Base-by-base conservation (phyloP, 208 protist genomes). In the Leishmania major region DNA sequence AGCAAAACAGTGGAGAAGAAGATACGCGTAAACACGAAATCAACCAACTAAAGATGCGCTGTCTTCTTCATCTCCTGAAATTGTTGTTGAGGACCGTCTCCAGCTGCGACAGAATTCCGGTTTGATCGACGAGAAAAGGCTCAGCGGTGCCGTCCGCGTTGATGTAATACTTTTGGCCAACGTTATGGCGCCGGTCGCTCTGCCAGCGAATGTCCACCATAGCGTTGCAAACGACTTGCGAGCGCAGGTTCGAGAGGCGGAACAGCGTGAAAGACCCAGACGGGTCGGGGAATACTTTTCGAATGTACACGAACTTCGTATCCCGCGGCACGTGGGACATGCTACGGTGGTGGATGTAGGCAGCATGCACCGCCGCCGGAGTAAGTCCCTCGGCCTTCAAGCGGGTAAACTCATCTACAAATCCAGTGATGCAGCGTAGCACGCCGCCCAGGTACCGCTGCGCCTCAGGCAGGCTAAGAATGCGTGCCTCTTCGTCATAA, bases 131-230 rank as follows among this genome's bases (percentile, higher is more conserved):
- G 25, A 94, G 84, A 86, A 97, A 97, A 15, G 94, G 94, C 83
- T 96, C 93, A 11, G 92, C 87, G 17, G 88, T 89, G 37, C 94
- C 94, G 73, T 96, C 91, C 0, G 92, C 84, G 78, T 95, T 88
- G 51, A 97, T 90, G 88, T 97, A 97, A 77, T 97, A 97, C 81
- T 94, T 96, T 78, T 95, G 92, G 31, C 93, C 94, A 45, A 97
- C 91, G 84, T 97, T 95, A 81, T 95, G 89, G 10, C 88, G 87
- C 40, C 92, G 90, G 82, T 97, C 94, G 66, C 93, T 96, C 87
- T 97, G 94, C 93, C 94, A 97, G 73, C 94, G 94, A 76, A 97
- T 96, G 82, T 97, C 94, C 25, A 96, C 83, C 82, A 94, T 88
- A 31, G 92, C 89, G 82, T 93, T 95, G 84, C 90, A 97, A 43